These are phyloP conservation scores for Ophiostoma sp. DNA, from an alignment of 2,329 filamentous ascomycete genomes.

Conservation along the genomic window DNA sequence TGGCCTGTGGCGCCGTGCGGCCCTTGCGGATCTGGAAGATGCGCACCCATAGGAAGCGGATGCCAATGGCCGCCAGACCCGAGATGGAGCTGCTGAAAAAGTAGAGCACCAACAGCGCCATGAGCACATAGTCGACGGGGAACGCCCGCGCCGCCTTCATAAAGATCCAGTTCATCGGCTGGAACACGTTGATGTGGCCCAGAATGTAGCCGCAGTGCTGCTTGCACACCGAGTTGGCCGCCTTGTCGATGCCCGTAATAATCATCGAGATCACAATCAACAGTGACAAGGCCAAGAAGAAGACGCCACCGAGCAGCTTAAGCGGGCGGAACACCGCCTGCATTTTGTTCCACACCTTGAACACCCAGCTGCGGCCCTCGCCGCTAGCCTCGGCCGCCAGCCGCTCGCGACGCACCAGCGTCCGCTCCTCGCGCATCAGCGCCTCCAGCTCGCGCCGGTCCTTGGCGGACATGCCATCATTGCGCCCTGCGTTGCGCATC, in stretches of 20 bases:
- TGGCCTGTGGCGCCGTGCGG: conserved; percentile 85
- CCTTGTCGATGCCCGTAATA: conserved; percentile 93
- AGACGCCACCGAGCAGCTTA: conserved; percentile 80
- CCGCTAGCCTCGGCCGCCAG: conserved; percentile 80
- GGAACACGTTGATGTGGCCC: conserved; percentile 83
- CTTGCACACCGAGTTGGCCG: conserved; percentile 92
- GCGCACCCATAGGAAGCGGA: conserved; percentile 92
- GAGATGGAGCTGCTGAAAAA: conserved; percentile 87
- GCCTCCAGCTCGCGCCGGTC: conserved; percentile 87
- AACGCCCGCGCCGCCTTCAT: conserved; percentile 80
- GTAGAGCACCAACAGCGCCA: conserved; percentile 78
- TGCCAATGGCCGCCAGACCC: conserved; percentile 82
- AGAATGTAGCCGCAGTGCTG: conserved; percentile 89
- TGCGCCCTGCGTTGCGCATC: conserved; percentile 74
- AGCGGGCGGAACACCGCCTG: conserved; percentile 83
- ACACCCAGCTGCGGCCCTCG: conserved; percentile 71
- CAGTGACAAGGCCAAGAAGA: conserved; percentile 72
- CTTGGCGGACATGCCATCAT: conserved; percentile 74
- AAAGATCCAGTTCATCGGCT: conserved; percentile 89
- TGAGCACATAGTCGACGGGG: conserved; percentile 88
- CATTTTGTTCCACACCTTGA: conserved; percentile 75
- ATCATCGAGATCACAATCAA: conserved; percentile 89
- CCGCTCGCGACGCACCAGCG: conserved; percentile 82
- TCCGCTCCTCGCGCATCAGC: conserved; percentile 86
- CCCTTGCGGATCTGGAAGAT: conserved; percentile 90